A percentile compares a stretch with the other conserved stretches of the same genome.
phyloP scores from a whole-genome alignment of 2,329 filamentous ascomycete genomes.

The Pseudopyricularia cyperi region DNA sequence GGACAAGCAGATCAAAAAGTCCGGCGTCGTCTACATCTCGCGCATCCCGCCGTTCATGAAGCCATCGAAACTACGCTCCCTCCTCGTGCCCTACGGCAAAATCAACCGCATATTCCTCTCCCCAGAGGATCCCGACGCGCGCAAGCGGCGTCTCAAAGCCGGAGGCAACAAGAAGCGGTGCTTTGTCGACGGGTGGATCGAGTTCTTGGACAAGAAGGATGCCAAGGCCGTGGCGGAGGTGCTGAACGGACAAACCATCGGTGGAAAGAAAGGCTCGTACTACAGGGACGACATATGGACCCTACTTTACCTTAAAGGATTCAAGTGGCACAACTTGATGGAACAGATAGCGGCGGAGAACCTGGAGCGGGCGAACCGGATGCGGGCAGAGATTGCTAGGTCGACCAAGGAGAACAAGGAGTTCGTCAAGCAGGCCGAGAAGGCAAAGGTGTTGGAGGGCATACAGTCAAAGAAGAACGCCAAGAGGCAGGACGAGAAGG shows the following conservation, averaged over 20 bases:
- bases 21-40: constrained; percentile 73
- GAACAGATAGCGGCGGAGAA: constrained; percentile 74
- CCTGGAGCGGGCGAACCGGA: constrained; percentile 60
- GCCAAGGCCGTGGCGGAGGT: constrained; percentile 66
- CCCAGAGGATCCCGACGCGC: constrained; percentile 57
- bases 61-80: constrained; percentile 60
- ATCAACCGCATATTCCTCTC: constrained; percentile 70
- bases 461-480: constrained; percentile 50
- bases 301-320: constrained; percentile 66
- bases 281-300: constrained; percentile 86
- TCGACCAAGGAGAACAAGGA: constrained; percentile 68
- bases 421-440: constrained; percentile 69
- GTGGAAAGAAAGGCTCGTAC: constrained; percentile 71
- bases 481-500: constrained; percentile 23
- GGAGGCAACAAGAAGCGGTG: constrained; percentile 75
- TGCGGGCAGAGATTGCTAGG: constrained; percentile 66
- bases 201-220: constrained; percentile 63
- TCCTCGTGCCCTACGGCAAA: constrained; percentile 61
- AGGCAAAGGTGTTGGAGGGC: constrained; percentile 63
- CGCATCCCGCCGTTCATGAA: constrained; percentile 85
- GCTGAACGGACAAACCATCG: constrained; percentile 65
- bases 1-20: constrained; percentile 53
- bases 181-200: constrained; percentile 80
- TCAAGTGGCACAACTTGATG: constrained; percentile 66
- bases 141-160: constrained; percentile 51